phyloP scores from a whole-genome alignment of 345 rosid species.

The Hibiscus syriacus region DNA sequence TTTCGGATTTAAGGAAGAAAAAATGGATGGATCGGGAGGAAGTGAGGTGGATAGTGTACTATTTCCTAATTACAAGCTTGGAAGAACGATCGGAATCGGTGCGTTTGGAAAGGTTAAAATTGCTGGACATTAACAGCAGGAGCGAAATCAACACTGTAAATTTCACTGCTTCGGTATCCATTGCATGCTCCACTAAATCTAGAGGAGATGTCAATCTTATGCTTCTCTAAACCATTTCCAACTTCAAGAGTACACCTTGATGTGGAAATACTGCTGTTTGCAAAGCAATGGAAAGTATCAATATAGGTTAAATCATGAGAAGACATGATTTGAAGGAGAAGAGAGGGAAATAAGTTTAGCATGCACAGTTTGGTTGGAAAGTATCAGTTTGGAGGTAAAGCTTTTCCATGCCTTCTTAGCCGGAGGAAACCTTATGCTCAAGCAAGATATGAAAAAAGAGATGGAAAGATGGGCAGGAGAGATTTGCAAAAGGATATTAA shows the following conservation, averaged over 20 bases:
- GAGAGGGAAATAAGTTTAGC: conserved; percentile 26
- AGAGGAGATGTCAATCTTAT: conserved; percentile 36
- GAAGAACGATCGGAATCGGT: conserved; percentile 84
- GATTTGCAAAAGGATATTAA: no score
- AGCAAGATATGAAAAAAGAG: no score
- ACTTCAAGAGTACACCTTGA: conserved; percentile 53
- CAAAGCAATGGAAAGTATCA: conserved; percentile 45
- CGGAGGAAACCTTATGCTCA: no score
- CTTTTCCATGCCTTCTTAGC: no score
- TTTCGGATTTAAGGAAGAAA: conserved; percentile 4
- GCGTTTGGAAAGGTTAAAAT: conserved; percentile 91
- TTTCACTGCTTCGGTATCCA: conserved; percentile 40
- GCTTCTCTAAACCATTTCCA: conserved; percentile 57
- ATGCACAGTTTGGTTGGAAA: conserved; percentile 33
- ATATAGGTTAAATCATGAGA: conserved; percentile 38
- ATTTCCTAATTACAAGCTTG: conserved; percentile 66
- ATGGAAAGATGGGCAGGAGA: no score
- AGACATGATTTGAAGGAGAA: conserved; percentile 35
- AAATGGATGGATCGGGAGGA: conserved; percentile 47
- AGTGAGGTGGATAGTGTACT: conserved; percentile 46
- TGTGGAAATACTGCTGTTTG: conserved; percentile 46
- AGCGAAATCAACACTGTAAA: no score
- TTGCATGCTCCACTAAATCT: conserved; percentile 41
- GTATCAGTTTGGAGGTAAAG: no score
- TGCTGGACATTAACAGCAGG: conserved; percentile 85